Base-by-base conservation (phyloP, 225 moss, liverwort and hornwort species). In the Straminergon stramineum region DNA sequence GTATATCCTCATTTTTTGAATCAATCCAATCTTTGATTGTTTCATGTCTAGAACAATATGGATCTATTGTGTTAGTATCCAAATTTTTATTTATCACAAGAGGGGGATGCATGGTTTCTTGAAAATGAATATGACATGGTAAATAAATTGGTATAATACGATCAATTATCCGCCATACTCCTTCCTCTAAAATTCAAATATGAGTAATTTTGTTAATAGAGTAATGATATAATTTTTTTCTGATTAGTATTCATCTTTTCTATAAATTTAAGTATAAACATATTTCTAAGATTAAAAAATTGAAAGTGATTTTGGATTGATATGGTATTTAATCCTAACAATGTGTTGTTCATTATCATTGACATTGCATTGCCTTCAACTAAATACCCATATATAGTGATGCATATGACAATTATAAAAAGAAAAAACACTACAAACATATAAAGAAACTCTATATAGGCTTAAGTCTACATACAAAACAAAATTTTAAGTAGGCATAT, bases 91-190 rank as follows among this genome's bases (percentile, higher is more conserved):
- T 35, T 6, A 70, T 56, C 6, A 20, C 17, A 34, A 26, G 11
- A 26, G n/a, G 37, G 86, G 51, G 75, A n/a, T 0, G 11, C 13
- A 30, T 84, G 4, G 79, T 81, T 73, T 92, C 86, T 73, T 90
- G 79, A 52, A 66, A 6, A 37, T 90, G 90, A 82, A 92, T 15
- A 28, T 86, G 19, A 63, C 90, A 90, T 79, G 90, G 90, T 73
- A 82, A 17, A 34, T 88, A 73, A 35, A 57, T 2, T 58, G 90
- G 88, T 78, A 90, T 78, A 51, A 86, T 32, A 10, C 2, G 51
- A 83, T 90, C 1, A 28, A 0, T 15, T 65, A 22, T 34, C 58
- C 0, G 71, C 86, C 86, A 79, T 34, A 74, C 15, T 78, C 88
- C 65, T 90, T 92, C 88, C 16, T 90, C 88, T 92, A 31, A 65